phyloP scores from a whole-genome alignment of 805 yeast species.

The Pichia nakasei region DNA sequence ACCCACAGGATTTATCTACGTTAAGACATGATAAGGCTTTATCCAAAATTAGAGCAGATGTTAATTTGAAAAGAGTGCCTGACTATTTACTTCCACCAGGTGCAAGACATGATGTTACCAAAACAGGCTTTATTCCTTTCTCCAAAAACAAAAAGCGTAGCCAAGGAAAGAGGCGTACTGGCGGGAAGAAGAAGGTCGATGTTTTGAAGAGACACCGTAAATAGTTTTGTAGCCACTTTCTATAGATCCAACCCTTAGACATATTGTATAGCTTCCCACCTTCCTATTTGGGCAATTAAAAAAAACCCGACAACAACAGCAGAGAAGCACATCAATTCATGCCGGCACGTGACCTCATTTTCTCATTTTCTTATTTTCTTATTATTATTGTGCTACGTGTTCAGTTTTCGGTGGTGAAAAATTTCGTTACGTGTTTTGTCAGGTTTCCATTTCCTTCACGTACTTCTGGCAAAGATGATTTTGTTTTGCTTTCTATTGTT shows the following conservation, averaged over 20 bases:
- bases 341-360: not conserved
- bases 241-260: too few relatives aligned
- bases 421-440: not conserved
- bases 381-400: not conserved
- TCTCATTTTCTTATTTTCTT: too few relatives aligned
- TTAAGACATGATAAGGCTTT: conserved; percentile 88
- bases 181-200: conserved; percentile 36
- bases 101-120: conserved; percentile 48
- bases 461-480: too few relatives aligned
- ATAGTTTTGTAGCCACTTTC: conserved; percentile 5
- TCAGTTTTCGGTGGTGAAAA: not conserved
- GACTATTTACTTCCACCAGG: conserved; percentile 80
- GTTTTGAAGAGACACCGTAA: conserved; percentile 39
- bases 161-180: conserved; percentile 21
- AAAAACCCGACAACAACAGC: too few relatives aligned
- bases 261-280: not conserved
- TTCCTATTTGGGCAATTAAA: not conserved
- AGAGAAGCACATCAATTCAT: not conserved
- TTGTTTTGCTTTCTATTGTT: too few relatives aligned
- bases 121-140: conserved; percentile 68
- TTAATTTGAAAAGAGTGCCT: conserved; percentile 86
- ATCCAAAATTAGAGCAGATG: conserved; percentile 73
- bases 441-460: not conserved
- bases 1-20: conserved; percentile 85
- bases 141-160: conserved; percentile 28